Conservation (phyloP, 345 rosid genomes). For the Turritis glabra region DNA sequence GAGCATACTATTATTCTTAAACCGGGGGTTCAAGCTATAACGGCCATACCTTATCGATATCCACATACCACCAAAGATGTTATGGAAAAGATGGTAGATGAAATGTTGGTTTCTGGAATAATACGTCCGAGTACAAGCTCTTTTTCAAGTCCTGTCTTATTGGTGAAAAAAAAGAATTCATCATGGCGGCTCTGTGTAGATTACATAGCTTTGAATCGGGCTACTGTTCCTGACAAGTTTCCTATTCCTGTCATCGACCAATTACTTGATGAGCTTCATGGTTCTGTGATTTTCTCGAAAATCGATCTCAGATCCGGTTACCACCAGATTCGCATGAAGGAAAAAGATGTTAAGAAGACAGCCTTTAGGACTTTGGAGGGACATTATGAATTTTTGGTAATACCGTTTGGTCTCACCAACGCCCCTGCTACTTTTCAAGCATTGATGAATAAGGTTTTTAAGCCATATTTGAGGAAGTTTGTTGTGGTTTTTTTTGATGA, state of each 20-base stretch:
- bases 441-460: not conserved
- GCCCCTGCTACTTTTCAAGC: not conserved
- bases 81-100: not conserved
- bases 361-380: not conserved
- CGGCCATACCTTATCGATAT: not conserved
- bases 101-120: not conserved
- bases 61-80: not conserved
- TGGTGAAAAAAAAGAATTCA: not conserved
- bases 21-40: rapidly evolving
- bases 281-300: not conserved
- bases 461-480: not conserved
- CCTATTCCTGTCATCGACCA: not conserved
- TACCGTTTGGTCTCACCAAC: not conserved
- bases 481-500: not conserved
- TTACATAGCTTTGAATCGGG: not conserved
- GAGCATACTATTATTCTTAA: not conserved
- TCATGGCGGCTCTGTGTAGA: not conserved
- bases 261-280: not conserved
- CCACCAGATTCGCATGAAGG: not conserved
- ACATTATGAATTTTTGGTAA: not conserved
- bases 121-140: not conserved
- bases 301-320: not conserved
- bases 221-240: not conserved
- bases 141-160: not conserved
- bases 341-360: rapidly evolving